Percentiles rank a stretch among this genome's conserved stretches.
These are phyloP conservation scores for Psilocybe mexicana DNA, from an alignment of 1,284 basidiomycete genomes.

Conservation along the genomic window DNA sequence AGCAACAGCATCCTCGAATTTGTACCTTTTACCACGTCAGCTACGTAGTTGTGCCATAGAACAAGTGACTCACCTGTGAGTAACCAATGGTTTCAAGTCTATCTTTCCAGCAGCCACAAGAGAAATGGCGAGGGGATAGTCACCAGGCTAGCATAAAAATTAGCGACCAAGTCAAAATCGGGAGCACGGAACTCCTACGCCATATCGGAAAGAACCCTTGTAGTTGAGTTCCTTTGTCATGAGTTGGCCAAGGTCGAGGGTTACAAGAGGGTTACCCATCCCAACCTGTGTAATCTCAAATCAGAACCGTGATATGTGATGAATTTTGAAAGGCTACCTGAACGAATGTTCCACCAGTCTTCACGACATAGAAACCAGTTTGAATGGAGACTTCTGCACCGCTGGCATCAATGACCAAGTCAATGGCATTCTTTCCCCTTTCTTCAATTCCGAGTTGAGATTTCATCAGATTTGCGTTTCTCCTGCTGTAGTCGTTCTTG, in stretches of 20 bases:
- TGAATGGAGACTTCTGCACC: constrained; percentile 89
- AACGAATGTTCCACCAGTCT: constrained; percentile 72
- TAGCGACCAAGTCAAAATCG: not conserved
- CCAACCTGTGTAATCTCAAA: constrained; percentile 56
- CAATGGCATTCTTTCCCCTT: constrained; percentile 59
- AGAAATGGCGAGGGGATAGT: constrained; percentile 84
- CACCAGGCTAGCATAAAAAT: constrained; percentile 58
- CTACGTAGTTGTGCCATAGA: not conserved
- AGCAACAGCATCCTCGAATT: constrained; percentile 70
- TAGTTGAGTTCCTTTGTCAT: constrained; percentile 79
- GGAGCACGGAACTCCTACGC: constrained; percentile 44
- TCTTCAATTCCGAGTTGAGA: constrained; percentile 59
- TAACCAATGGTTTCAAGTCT: constrained; percentile 86
- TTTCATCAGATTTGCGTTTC: constrained; percentile 64
- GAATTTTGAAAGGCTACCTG: constrained; percentile 43
- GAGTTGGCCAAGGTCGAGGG: constrained; percentile 60
- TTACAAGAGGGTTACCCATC: constrained; percentile 67
- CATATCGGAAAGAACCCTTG: constrained; percentile 88
- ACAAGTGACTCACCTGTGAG: constrained; percentile 62
- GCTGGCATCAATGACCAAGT: constrained; percentile 82
- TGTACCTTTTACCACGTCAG: constrained; percentile 49
- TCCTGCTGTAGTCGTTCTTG: constrained; percentile 66
- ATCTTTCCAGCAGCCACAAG: constrained; percentile 80
- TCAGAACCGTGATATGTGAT: not conserved
- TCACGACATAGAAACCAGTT: constrained; percentile 76